Evolutionary conservation across 1,284 basidiomycete genomes (phyloP).

Genomic region (Apiotrichum sp.): DNA sequence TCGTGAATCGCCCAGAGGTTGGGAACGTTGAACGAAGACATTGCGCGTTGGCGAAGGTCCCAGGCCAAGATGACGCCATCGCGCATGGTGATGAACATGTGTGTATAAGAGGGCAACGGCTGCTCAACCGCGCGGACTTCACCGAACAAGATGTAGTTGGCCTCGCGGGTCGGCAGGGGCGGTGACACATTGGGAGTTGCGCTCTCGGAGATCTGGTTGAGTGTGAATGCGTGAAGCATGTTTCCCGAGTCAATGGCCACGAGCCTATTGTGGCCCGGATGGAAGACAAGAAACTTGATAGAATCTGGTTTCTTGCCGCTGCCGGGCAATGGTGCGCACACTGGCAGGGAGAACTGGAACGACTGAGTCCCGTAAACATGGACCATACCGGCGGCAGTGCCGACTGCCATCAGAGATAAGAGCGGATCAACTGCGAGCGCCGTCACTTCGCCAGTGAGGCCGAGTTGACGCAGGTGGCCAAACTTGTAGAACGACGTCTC

Average conservation of each 20-base stretch:
- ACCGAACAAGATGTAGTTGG: slow-evolving; percentile 26
- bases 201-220: slow-evolving; percentile 33
- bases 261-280: slow-evolving; percentile 40
- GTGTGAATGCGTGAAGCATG: slow-evolving; percentile 36
- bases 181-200: slow-evolving; percentile 28
- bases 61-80: slow-evolving; percentile 54
- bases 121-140: slow-evolving; percentile 36
- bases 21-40: slow-evolving; percentile 60
- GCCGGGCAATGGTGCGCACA: slow-evolving; percentile 7
- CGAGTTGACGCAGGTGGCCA: slow-evolving; percentile 42
- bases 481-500: slow-evolving; percentile 43
- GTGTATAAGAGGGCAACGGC: slow-evolving; percentile 36
- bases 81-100: slow-evolving; percentile 43
- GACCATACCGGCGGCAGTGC: slow-evolving; percentile 45
- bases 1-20: slow-evolving; percentile 74
- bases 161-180: slow-evolving; percentile 32
- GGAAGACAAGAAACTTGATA: slow-evolving; percentile 45
- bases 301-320: slow-evolving; percentile 3
- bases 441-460: slow-evolving; percentile 53
- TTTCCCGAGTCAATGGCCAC: slow-evolving; percentile 39
- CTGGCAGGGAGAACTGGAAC: slow-evolving; percentile 41
- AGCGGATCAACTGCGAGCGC: slow-evolving; percentile 65
- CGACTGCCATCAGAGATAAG: slow-evolving; percentile 66
- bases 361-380: slow-evolving; percentile 40
- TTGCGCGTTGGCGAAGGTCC: slow-evolving; percentile 60